These are phyloP conservation scores for Apiospora hydei DNA, from an alignment of 2,329 filamentous ascomycete genomes.

Conservation along the genomic window DNA sequence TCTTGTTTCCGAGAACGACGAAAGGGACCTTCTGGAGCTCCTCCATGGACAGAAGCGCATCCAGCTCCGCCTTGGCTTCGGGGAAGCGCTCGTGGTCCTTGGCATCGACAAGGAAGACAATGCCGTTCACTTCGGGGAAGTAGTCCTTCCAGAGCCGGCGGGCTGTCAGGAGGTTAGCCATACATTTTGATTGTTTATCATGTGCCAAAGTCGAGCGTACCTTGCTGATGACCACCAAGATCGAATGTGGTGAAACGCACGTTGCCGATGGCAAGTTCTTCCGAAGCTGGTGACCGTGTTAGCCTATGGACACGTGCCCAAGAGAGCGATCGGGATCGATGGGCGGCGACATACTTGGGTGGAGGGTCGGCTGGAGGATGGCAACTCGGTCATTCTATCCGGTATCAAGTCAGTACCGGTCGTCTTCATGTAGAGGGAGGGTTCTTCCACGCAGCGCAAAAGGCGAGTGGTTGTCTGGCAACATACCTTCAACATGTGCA, in stretches of 20 bases:
- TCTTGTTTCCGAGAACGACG: slow-evolving; percentile 98
- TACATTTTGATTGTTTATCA: neutral
- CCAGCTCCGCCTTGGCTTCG: slow-evolving; percentile 96
- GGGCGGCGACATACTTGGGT: slow-evolving; percentile 73
- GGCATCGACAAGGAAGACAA: slow-evolving; percentile 97
- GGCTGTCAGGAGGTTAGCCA: slow-evolving; percentile 56
- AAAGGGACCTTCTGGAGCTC: slow-evolving; percentile 96
- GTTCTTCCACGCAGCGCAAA: neutral
- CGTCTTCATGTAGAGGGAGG: slow-evolving; percentile 16
- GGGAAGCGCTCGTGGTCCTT: slow-evolving; percentile 94
- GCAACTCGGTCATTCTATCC: slow-evolving; percentile 88
- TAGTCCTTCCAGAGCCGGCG: slow-evolving; percentile 96
- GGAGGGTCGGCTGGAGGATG: slow-evolving; percentile 87
- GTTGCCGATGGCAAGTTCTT: slow-evolving; percentile 91
- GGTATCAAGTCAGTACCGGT: slow-evolving; percentile 23
- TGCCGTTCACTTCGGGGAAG: slow-evolving; percentile 94
- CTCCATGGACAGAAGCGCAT: slow-evolving; percentile 95
- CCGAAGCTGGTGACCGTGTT: slow-evolving; percentile 67
- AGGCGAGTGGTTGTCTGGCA: neutral
- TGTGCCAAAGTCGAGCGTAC: slow-evolving; percentile 51
- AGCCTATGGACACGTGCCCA: slow-evolving; percentile 36
- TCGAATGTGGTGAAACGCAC: slow-evolving; percentile 96
- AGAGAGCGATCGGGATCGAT: slow-evolving; percentile 29
- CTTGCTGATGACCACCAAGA: slow-evolving; percentile 91
- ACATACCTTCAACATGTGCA: slow-evolving; percentile 93